Percentiles rank a stretch among this genome's conserved stretches.
phyloP scores from a whole-genome alignment of 1,284 basidiomycete genomes.

The Leccinum pachyderme region DNA sequence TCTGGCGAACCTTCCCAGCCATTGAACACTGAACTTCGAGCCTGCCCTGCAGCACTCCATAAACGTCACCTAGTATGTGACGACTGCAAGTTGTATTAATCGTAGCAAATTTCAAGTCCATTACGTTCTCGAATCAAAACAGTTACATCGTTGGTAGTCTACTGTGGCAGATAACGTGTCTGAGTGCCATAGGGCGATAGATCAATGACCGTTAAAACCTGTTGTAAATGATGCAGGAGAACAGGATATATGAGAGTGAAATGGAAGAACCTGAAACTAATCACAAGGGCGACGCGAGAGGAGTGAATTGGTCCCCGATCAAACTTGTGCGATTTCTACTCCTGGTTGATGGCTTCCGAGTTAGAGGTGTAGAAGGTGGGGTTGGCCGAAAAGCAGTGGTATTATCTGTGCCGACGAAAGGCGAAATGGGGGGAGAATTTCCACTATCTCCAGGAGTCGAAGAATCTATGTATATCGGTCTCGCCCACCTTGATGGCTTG shows the following conservation, averaged over 20 bases:
- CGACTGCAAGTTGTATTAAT: background rate
- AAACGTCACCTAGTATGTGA: background rate
- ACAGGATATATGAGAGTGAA: slow-evolving; percentile 1
- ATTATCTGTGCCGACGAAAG: slow-evolving; percentile 29
- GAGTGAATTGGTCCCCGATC: slow-evolving; percentile 33
- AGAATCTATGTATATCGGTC: slow-evolving; percentile 41
- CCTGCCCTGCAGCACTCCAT: background rate
- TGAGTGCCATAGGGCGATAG: background rate
- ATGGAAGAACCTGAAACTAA: slow-evolving; percentile 2
- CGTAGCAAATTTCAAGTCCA: background rate
- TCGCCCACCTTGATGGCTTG: slow-evolving; percentile 35
- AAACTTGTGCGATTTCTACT: slow-evolving; percentile 54
- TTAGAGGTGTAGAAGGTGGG: slow-evolving; percentile 56
- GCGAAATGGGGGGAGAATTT: slow-evolving; percentile 17
- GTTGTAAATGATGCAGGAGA: background rate
- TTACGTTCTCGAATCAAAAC: slow-evolving; percentile 4
- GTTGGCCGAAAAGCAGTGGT: slow-evolving; percentile 42
- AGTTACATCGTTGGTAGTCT: slow-evolving; percentile 7
- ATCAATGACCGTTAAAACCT: slow-evolving; percentile 5
- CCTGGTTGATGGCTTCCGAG: slow-evolving; percentile 61
- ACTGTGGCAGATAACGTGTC: slow-evolving; percentile 9
- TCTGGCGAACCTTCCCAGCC: background rate
- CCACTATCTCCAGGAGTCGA: slow-evolving; percentile 39
- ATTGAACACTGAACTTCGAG: background rate
- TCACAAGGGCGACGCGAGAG: slow-evolving; percentile 19